These are phyloP conservation scores for Penicillium desertorum DNA, from an alignment of 495 filamentous ascomycete genomes.

Conservation along the genomic window DNA sequence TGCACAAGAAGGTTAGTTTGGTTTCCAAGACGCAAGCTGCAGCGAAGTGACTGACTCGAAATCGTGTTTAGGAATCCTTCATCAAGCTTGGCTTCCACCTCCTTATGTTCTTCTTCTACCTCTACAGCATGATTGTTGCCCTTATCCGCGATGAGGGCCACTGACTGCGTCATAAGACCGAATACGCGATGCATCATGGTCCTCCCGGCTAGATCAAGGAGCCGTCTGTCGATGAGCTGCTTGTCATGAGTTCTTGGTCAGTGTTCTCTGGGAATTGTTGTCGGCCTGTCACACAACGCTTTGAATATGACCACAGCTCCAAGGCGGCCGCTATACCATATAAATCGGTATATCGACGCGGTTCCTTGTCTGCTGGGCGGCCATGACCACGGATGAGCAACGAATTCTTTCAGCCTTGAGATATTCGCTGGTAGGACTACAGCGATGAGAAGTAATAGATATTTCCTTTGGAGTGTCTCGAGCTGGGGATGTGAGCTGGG, in stretches of 20 bases:
- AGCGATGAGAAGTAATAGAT: conserved; percentile 22
- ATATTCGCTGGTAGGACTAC: conserved; percentile 16
- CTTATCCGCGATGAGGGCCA: conserved; percentile 93
- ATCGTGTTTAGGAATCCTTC: conserved; percentile 79
- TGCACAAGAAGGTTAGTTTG: conserved; percentile 88
- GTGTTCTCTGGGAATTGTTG: background rate
- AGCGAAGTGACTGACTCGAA: conserved; percentile 2
- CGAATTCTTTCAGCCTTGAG: conserved; percentile 19
- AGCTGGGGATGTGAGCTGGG: conserved; percentile 14
- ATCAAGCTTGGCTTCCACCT: conserved; percentile 99
- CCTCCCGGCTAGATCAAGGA: conserved; percentile 25
- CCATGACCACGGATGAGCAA: conserved; percentile 13
- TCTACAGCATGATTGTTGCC: conserved; percentile 99
- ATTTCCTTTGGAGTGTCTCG: conserved; percentile 13
- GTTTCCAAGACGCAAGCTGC: background rate
- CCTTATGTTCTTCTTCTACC: conserved; percentile 99
- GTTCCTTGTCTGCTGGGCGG: conserved; percentile 7
- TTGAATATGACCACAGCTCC: conserved; percentile 4
- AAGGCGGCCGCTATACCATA: conserved; percentile 10
- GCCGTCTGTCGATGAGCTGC: conserved; percentile 2
- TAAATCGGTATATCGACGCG: conserved; percentile 9
- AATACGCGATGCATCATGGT: conserved; percentile 45
- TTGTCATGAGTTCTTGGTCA: conserved; percentile 1
- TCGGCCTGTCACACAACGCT: conserved; percentile 7
- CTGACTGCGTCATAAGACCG: conserved; percentile 53